Percentiles rank a stretch among this genome's conserved stretches.
Conservation (phyloP, 139 green algal species). For the Nannochloris sp. region DNA sequence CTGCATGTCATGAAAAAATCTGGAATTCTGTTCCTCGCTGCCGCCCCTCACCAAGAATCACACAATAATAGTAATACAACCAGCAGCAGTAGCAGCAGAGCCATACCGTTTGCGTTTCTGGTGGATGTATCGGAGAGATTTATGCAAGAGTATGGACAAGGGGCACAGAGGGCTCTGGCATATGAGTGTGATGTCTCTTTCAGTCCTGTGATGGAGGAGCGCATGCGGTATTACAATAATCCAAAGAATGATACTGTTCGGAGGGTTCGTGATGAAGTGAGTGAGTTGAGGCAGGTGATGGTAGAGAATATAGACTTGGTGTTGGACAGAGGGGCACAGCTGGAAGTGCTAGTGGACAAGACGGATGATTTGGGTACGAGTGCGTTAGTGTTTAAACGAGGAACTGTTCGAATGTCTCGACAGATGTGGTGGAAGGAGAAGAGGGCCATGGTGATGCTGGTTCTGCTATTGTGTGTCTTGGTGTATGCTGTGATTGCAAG, state of each 20-base stretch:
- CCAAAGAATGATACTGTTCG: constrained; percentile 64
- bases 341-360: constrained; percentile 92
- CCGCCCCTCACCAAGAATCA: not conserved
- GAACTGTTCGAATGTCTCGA: not conserved
- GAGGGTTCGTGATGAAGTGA: constrained; percentile 59
- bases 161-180: constrained; percentile 48
- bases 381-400: constrained; percentile 69
- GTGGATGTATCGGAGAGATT: constrained; percentile 75
- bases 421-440: constrained; percentile 6
- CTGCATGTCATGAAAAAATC: constrained; percentile 72
- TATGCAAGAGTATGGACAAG: constrained; percentile 39
- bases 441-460: not conserved
- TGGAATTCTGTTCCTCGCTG: constrained; percentile 58
- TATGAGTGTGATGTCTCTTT: constrained; percentile 86
- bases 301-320: constrained; percentile 84
- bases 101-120: constrained; percentile 70
- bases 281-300: constrained; percentile 81
- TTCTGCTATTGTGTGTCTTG: not conserved
- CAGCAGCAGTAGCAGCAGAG: too few relatives aligned
- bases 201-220: constrained; percentile 43
- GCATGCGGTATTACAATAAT: not conserved
- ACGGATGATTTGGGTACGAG: constrained; percentile 65
- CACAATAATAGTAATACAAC: not conserved
- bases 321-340: constrained; percentile 82
- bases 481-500: not conserved